A percentile compares a stretch with the other conserved stretches of the same genome.
Conservation (phyloP, 192 early-diverging fungal species). For the Backusella parvicylindrica region DNA sequence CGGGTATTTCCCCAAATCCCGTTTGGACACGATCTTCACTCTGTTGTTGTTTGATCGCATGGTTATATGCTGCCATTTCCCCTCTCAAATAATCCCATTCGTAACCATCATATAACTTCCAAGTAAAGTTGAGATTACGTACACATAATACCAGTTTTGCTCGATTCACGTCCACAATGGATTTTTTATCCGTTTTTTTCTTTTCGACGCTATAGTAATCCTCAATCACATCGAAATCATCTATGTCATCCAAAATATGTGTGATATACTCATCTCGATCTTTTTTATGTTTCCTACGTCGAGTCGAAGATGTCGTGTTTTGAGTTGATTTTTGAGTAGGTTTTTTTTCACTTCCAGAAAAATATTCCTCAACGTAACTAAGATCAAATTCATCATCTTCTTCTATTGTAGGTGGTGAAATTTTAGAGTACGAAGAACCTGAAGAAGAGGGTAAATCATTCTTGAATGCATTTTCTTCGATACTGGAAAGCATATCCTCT, state of each 20-base stretch:
- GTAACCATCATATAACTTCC: constrained; percentile 66
- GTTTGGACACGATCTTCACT: background rate
- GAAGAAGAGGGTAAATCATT: background rate
- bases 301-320: constrained; percentile 17
- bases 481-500: constrained; percentile 36
- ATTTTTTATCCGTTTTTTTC: constrained; percentile 21
- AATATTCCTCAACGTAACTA: constrained; percentile 48
- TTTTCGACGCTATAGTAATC: constrained; percentile 46
- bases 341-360: constrained; percentile 18
- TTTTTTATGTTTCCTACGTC: constrained; percentile 11
- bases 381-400: constrained; percentile 25
- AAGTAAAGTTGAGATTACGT: constrained; percentile 55
- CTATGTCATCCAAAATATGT: constrained; percentile 22
- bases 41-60: background rate
- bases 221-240: constrained; percentile 37
- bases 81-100: constrained; percentile 54
- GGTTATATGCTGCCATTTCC: background rate
- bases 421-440: background rate
- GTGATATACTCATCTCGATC: constrained; percentile 35
- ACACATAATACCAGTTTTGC: constrained; percentile 48
- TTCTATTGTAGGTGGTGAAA: constrained; percentile 1
- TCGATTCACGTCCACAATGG: constrained; percentile 18
- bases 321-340: background rate
- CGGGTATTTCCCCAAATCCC: constrained; percentile 3
- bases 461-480: constrained; percentile 56